Base-by-base conservation (phyloP, 2,329 filamentous ascomycete species). In the Penicillium sp. region DNA sequence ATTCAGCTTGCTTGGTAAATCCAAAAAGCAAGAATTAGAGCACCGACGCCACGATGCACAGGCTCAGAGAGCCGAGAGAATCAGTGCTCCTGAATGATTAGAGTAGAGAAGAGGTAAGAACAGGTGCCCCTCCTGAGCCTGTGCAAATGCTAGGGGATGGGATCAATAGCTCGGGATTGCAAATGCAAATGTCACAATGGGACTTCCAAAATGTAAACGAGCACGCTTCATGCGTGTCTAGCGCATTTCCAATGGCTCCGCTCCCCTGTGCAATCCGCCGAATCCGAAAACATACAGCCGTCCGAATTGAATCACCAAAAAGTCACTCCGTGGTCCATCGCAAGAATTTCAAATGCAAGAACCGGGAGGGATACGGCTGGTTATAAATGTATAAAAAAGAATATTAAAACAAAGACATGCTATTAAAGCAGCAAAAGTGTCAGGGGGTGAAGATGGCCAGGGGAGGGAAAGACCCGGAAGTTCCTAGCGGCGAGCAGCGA, bases 11-110 rank as follows among this genome's bases (percentile, higher is more conserved):
- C 54, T 58, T 30, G n/a, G 22, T 40, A 42, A 43, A 31, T 31
- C 30, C 22, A n/a, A 45, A 44, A 33, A 49, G 36, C n/a, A 61
- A 46, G 56, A 56, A 64, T 59, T 55, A 65, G 40, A 59, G 53
- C 54, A 65, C 52, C 61, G 66, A 67, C 66, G 65, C 68, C 67
- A 59, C 53, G 53, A 63, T 63, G 60, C 61, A 63, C 58, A 57
- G 56, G 55, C 47, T 65, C 61, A 44, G 58, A 57, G 47, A 43
- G 46, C 57, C 60, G 57, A 61, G 61, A 44, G 44, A 28, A 66
- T 53, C 59, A 61, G 48, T 59, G 36, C 55, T 44, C 36, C 30
- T 50, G 56, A 44, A 55, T 31, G 28, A 46, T 19, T 19, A 42
- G 28, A n/a, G 31, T 50, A 47, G 47, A 58, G 31, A 35, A 46